Evolutionary conservation across 331 rosid genomes (phyloP), one percentile per base, ranked within the genome.

Genomic region (Cydonia oblonga): DNA sequence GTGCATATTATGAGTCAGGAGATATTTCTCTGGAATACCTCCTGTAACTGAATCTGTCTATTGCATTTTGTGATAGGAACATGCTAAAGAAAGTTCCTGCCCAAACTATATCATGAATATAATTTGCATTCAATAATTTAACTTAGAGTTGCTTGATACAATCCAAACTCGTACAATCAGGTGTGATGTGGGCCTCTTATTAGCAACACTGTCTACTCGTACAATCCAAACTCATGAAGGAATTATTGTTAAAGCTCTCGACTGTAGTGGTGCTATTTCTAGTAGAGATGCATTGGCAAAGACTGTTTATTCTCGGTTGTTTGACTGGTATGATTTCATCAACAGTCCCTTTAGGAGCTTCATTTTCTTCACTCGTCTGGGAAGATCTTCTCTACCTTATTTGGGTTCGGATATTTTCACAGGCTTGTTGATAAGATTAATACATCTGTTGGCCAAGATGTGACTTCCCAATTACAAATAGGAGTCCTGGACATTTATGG

Each of bases 401-500:
- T 71, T 75, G 69, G 64, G 49, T 25, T 80, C 28, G 70, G 80
- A 40, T 75, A 35, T 69, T 74, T 85, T 68, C 42, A 56, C 96
- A 93, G 98, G 98, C 96, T 95, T 76, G 98, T 95, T 80, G 96
- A 88, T 68, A 95, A 91, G 82, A 89, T 95, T 75, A 95, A 95
- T 77, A 87, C 76, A 68, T 85, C 97, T 76, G 97, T 91, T 35
- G 98, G 97, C 76, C 98, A 91, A 85, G 98, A 95, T 75, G 68
- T 35, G 73, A 89, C 85, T 83, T 95, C 97, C 72, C 78, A 33
- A 77, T 63, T 83, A 22, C 97, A 89, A 79, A 91, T 95, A 64
- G 98, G 98, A 78, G 92, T 95, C 40, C 67, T 95, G 88, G 98
- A 95, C 85, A 95, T 95, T 78, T 91, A 95, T 66, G 98, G 98